Evolutionary conservation across 2,329 filamentous ascomycete genomes (phyloP).

Genomic region (Mycogone perniciosa): DNA sequence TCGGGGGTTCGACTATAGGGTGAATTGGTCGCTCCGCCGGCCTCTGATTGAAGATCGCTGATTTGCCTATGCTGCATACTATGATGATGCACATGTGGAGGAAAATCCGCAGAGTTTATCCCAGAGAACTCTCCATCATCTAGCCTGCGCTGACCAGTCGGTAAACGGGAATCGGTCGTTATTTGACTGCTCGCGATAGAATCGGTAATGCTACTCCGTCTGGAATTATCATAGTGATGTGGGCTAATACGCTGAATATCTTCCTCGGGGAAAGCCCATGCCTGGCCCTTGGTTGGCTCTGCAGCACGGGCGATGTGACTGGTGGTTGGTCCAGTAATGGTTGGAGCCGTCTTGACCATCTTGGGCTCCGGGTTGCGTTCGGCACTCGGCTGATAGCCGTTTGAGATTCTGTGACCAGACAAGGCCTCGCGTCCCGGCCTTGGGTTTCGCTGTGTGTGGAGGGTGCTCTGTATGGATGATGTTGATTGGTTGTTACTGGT

Average conservation of each 20-base stretch:
- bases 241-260: slow-evolving; percentile 48
- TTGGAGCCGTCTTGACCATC: slow-evolving; percentile 60
- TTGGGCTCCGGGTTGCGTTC: slow-evolving; percentile 53
- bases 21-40: slow-evolving; percentile 47
- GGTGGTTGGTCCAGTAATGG: slow-evolving; percentile 65
- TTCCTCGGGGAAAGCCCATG: slow-evolving; percentile 77
- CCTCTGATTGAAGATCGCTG: slow-evolving; percentile 57
- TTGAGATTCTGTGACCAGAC: slow-evolving; percentile 55
- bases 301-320: slow-evolving; percentile 63
- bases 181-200: slow-evolving; percentile 76
- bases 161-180: slow-evolving; percentile 66
- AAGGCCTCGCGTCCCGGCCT: slow-evolving; percentile 46
- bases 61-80: slow-evolving; percentile 69
- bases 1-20: slow-evolving; percentile 81
- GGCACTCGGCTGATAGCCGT: slow-evolving; percentile 55
- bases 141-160: slow-evolving; percentile 63
- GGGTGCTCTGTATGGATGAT: slow-evolving; percentile 63
- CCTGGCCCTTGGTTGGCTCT: slow-evolving; percentile 74
- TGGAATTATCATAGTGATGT: slow-evolving; percentile 52
- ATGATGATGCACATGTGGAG: slow-evolving; percentile 60
- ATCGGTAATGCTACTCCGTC: slow-evolving; percentile 69
- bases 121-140: slow-evolving; percentile 53
- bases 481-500: slow-evolving; percentile 72
- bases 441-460: slow-evolving; percentile 61
- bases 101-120: slow-evolving; percentile 48